Evolutionary conservation across 768 basidiomycete species (phyloP).

Genomic region (Udeniomyces megalosporus): DNA sequence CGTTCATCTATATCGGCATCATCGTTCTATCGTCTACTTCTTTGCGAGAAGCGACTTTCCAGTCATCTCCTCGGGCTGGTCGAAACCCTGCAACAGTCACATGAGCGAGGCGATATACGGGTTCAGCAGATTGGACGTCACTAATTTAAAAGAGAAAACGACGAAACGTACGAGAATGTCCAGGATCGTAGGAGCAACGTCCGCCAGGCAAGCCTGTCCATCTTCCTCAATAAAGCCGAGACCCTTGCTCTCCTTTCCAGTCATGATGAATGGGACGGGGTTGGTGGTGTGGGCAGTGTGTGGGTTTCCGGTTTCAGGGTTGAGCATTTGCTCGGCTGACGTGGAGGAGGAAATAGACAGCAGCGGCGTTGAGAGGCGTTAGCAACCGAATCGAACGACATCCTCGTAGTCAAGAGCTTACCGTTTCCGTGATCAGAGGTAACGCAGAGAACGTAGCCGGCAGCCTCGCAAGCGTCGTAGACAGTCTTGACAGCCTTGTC

Average conservation of each 20-base stretch:
- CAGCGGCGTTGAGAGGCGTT: not conserved
- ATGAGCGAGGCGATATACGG: not conserved
- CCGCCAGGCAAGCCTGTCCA: constrained; percentile 51
- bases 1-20: not conserved
- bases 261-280: constrained; percentile 78
- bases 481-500: constrained; percentile 78
- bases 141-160: no score
- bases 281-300: constrained; percentile 80
- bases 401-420: constrained; percentile 32
- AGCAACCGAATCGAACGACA: constrained; percentile 18
- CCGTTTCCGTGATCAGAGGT: constrained; percentile 94
- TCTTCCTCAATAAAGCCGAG: constrained; percentile 41
- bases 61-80: constrained; percentile 25
- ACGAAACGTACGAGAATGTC: constrained; percentile 45
- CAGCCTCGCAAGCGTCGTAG: constrained; percentile 65
- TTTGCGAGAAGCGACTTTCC: constrained; percentile 21
- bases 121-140: no score
- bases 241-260: constrained; percentile 38
- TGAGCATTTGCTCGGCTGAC: constrained; percentile 36
- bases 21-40: not conserved
- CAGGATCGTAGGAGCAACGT: constrained; percentile 79
- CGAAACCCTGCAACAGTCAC: constrained; percentile 15
- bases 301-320: constrained; percentile 48
- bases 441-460: constrained; percentile 71
- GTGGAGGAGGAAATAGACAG: not conserved